Evolutionary conservation across 306 rosid genomes (phyloP).

Genomic region (Coriaria nepalensis): DNA sequence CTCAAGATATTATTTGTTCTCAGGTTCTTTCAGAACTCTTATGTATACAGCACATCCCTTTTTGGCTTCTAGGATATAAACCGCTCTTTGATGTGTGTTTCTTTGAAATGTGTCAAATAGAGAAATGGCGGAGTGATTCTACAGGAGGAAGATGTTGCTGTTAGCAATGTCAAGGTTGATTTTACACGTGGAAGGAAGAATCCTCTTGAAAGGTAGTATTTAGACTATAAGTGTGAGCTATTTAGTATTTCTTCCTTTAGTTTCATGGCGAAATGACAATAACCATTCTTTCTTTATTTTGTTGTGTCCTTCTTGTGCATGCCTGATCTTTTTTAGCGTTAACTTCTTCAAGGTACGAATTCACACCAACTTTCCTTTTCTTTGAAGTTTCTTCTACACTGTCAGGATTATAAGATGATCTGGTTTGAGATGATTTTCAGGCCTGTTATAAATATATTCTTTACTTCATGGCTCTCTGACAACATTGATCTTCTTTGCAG

Average conservation of each 20-base stretch:
- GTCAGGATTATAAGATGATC: no score
- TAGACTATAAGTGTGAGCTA: neutral
- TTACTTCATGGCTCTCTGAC: conserved; percentile 15
- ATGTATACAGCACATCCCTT: neutral
- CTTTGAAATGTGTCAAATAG: conserved; percentile 20
- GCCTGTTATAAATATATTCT: no score
- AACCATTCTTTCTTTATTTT: neutral
- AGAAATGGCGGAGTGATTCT: conserved; percentile 66
- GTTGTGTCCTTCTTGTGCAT: conserved; percentile 26
- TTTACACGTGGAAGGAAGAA: conserved; percentile 80
- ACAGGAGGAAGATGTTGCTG: conserved; percentile 72
- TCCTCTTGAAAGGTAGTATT: conserved; percentile 82
- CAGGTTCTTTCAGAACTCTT: conserved; percentile 36
- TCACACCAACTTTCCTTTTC: neutral
- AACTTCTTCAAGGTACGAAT: conserved; percentile 73
- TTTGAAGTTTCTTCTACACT: neutral
- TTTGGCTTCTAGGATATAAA: neutral
- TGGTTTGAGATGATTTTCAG: no score
- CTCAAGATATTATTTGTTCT: conserved; percentile 85
- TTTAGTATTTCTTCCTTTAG: neutral
- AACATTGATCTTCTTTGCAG: conserved; percentile 24
- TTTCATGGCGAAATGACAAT: conserved; percentile 2
- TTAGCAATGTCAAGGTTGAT: conserved; percentile 76
- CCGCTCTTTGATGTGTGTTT: conserved; percentile 5
- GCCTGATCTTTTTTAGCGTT: conserved; percentile 43